Percentiles rank a stretch among this genome's conserved stretches.
These are phyloP conservation scores for Fusarium albosuccineum DNA, from an alignment of 2,329 filamentous ascomycete species.

Conservation along the genomic window DNA sequence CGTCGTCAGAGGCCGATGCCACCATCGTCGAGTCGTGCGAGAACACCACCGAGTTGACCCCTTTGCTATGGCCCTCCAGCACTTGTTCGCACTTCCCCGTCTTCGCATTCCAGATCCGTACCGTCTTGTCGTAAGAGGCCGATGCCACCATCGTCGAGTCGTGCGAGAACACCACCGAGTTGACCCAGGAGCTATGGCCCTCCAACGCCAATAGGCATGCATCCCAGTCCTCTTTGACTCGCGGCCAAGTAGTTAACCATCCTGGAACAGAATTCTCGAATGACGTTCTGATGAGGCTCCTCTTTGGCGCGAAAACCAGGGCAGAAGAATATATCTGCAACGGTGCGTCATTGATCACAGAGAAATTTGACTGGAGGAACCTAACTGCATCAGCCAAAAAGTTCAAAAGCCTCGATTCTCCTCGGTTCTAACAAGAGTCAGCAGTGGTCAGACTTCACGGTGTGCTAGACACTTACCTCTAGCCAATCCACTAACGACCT, in stretches of 20 bases:
- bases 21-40: conserved; percentile 13
- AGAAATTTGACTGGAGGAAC: conserved; percentile 21
- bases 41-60: conserved; percentile 2
- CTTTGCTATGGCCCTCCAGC: conserved; percentile 6
- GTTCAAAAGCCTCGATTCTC: too few relatives aligned
- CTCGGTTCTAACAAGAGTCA: too few relatives aligned
- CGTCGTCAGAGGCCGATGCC: conserved; percentile 12
- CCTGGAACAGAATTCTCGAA: conserved; percentile 25
- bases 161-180: background rate
- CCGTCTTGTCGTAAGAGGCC: conserved; percentile 3
- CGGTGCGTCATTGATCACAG: conserved; percentile 31
- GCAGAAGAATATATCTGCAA: conserved; percentile 47
- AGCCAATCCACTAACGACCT: too few relatives aligned
- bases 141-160: conserved; percentile 20
- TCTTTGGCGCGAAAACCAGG: conserved; percentile 41
- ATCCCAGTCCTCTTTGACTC: conserved; percentile 32
- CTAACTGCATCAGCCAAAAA: too few relatives aligned
- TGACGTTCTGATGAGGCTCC: conserved; percentile 27
- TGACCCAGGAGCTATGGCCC: conserved; percentile 4
- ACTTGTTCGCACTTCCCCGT: too few relatives aligned
- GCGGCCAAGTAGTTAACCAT: conserved; percentile 33
- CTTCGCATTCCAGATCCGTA: conserved; percentile 23
- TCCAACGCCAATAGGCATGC: conserved; percentile 31
- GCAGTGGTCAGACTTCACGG: too few relatives aligned
- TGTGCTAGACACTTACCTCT: too few relatives aligned